Base-by-base conservation (phyloP, 1,139 yeast species). In the Hyphopichia khmerensis region DNA sequence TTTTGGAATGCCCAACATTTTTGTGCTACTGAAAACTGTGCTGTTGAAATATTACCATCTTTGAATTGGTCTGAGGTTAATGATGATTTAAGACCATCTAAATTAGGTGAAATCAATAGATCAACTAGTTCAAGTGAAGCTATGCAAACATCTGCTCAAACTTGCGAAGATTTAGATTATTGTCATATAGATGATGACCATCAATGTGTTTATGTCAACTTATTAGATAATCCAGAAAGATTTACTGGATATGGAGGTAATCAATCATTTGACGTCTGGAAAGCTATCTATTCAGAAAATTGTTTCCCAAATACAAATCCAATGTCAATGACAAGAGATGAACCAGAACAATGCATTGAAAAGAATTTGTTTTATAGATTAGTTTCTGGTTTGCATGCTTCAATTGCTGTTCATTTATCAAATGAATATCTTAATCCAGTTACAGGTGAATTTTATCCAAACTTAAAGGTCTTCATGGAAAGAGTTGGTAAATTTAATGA, bases 211-310 rank as follows among this genome's bases (percentile, higher is more conserved):
- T 86, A 85, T 56, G 96, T 93, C 23, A 89, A 91, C 56, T 75
- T 95, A 45, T 73, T 84, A 21, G 88, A 87, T 44, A 95, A 95
- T 57, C 97, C 96, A 1, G 99, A 95, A 65, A 75, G 99, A 56
- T 95, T 88, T 66, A 95, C 99, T 1, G 99, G 99, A 0, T 95
- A 95, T 60, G 87, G 91, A 36, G 99, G 99, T 29, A 80, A 84
- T 42, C 96, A 93, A 57, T 89, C 96, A 19, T 82, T 84, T 52
- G 91, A 86, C 59, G 88, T 95, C 40, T 95, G 99, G 99, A 75
- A 83, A 38, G 89, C 95, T 46, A 90, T 95, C 36, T 95, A 95
- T 64, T 81, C 82, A 40, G 97, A 93, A 57, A 90, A 91, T 69
- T 90, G 97, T 62, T 91, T 91, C 66, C 77, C 78, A 13, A 77